These are phyloP conservation scores for Malus sieversii DNA, from an alignment of 306 rosid species.

Conservation along the genomic window DNA sequence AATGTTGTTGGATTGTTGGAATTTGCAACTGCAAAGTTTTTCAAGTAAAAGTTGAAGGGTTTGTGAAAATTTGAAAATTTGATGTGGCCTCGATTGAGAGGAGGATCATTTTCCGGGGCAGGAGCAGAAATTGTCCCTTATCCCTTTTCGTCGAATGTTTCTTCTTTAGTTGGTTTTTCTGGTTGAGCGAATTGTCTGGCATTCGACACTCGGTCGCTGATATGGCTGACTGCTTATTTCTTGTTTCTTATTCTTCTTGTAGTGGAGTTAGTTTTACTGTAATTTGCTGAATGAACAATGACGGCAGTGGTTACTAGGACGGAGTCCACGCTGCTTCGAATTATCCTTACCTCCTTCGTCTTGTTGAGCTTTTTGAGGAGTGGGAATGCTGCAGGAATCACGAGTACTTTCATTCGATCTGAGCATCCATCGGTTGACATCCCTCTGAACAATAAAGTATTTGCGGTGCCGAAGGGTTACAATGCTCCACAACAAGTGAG, in stretches of 20 bases:
- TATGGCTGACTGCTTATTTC: neutral
- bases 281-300: conserved; percentile 18
- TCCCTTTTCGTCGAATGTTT: neutral
- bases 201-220: neutral
- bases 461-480: conserved; percentile 61
- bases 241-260: neutral
- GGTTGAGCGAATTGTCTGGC: too few relatives aligned
- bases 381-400: conserved; percentile 67
- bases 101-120: neutral
- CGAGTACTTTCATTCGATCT: conserved; percentile 69
- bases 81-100: neutral
- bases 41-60: neutral
- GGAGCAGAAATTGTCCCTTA: neutral
- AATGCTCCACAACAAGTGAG: conserved; percentile 94
- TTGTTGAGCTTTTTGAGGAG: conserved; percentile 29
- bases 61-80: neutral
- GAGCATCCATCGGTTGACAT: conserved; percentile 72
- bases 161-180: neutral
- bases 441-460: conserved; percentile 54
- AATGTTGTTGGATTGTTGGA: neutral
- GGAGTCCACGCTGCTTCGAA: conserved; percentile 33
- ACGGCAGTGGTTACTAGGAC: conserved; percentile 23
- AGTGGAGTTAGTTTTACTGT: conserved; percentile 28
- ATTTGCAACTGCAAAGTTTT: neutral
- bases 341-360: conserved; percentile 38